Percentiles rank a stretch among this genome's conserved stretches.
phyloP scores from a whole-genome alignment of 169 alveolate species.

The Eimeria tenella region DNA sequence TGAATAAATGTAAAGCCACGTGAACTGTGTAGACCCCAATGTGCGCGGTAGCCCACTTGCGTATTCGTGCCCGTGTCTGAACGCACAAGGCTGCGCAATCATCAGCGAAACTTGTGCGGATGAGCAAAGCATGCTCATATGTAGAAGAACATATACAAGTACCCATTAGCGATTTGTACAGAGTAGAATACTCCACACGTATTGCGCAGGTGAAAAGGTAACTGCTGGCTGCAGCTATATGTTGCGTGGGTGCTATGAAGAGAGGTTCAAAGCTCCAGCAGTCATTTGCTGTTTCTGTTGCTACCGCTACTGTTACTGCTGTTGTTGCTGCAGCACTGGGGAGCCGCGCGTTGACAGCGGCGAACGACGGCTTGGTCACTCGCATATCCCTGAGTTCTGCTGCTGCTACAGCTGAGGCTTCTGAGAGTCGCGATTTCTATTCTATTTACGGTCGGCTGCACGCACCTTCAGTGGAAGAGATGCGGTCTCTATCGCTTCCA shows the following conservation, averaged over 20 bases:
- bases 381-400: conserved; percentile 6
- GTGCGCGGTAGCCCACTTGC: too few relatives aligned
- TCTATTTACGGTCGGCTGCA: conserved; percentile 20
- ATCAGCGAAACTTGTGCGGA: too few relatives aligned
- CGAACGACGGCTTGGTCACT: conserved; percentile 42
- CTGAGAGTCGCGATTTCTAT: conserved; percentile 27
- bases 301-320: conserved; percentile 12
- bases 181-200: neutral
- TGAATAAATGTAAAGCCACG: too few relatives aligned
- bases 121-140: neutral
- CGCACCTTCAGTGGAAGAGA: neutral
- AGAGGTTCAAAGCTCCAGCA: neutral
- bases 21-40: too few relatives aligned
- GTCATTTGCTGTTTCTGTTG: neutral
- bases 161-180: neutral
- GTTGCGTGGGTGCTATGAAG: neutral
- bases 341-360: conserved; percentile 40
- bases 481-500: conserved; percentile 2
- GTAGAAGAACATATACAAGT: neutral
- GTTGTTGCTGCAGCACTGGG: conserved; percentile 45
- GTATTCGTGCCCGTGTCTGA: too few relatives aligned
- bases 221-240: neutral
- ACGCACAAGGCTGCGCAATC: too few relatives aligned
- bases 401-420: neutral
- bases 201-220: neutral